Percentiles rank a stretch among this genome's conserved stretches.
These are phyloP conservation scores for Phyllosticta citrichinensis DNA, from an alignment of 2,329 filamentous ascomycete species.

Conservation along the genomic window DNA sequence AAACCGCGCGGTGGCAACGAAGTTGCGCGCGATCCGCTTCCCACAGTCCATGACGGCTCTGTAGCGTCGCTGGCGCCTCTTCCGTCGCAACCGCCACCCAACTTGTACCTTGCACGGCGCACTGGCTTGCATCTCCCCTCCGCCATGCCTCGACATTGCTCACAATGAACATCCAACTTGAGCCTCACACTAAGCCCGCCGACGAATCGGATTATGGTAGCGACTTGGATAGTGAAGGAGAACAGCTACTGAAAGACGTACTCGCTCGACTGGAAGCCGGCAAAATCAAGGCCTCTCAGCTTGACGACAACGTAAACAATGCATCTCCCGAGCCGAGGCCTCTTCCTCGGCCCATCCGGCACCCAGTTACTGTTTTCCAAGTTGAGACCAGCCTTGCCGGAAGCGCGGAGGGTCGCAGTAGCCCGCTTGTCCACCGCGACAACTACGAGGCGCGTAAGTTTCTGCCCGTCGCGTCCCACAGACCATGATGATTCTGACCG, in stretches of 20 bases:
- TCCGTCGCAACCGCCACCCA: background rate
- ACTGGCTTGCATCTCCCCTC: background rate
- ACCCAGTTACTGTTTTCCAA: background rate
- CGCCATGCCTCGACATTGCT: conserved; percentile 4
- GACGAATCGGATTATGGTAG: conserved; percentile 47
- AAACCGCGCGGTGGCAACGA: background rate
- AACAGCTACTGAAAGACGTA: conserved; percentile 42
- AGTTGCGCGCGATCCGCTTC: background rate
- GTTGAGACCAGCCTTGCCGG: background rate
- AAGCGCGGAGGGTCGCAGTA: background rate
- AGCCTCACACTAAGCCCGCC: background rate
- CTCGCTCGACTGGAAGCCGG: conserved; percentile 36
- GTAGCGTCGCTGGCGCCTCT: background rate
- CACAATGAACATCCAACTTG: background rate
- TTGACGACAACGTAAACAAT: conserved; percentile 18
- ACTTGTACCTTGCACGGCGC: background rate
- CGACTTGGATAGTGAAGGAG: conserved; percentile 50
- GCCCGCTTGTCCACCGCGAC: background rate
- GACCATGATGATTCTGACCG: conserved; percentile 21
- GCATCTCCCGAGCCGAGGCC: conserved; percentile 1
- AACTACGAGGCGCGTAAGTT: background rate
- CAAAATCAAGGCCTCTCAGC: conserved; percentile 17
- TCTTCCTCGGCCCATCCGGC: background rate
- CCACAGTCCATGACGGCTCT: background rate
- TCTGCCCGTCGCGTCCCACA: background rate